Base-by-base conservation (phyloP, 2,329 filamentous ascomycete species). In the Boeremia exigua region DNA sequence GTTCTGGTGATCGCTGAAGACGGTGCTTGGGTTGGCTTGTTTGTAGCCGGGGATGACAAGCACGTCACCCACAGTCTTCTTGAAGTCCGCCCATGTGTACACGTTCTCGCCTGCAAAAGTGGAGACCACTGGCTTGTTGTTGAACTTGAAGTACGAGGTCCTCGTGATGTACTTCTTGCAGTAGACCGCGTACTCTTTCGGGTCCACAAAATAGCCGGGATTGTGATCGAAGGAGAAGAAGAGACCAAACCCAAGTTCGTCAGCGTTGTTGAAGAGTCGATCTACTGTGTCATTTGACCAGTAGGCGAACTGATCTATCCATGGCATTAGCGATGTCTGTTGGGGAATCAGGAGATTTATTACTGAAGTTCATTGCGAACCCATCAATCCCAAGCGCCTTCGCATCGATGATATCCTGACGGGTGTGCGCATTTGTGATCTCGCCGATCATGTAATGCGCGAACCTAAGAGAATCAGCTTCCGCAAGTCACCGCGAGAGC, bases 161-260 rank as follows among this genome's bases (percentile, higher is more conserved):
- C 65, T 53, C 4, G 27, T 42, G 8, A 57, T 59, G 23, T 72
- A 74, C 1, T 58, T 30, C 5, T 66, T 48, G 19, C 75, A 58
- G 34, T 72, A 63, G 9, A 61, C 53, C 1, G 67, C 56, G 50
- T 73, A 73, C 4, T 71, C n/a, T n/a, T n/a, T n/a, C n/a, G n/a
- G n/a, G n/a, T n/a, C n/a, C n/a, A n/a, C n/a, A n/a, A n/a, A n/a
- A n/a, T n/a, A n/a, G n/a, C n/a, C n/a, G n/a, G n/a, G n/a, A n/a
- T n/a, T n/a, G n/a, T n/a, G 70, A 46, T 75, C 73, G 45, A 76
- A 75, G n/a, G 68, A 73, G 19, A 77, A 75, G 62, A 75, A 75
- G 27, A 77, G 66, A 5, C 67, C 62, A 56, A 77, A 75, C 33
- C 62, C 65, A 12, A 67, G 60, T 1, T 65, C 54, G 2, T 65